A percentile compares a stretch with the other conserved stretches of the same genome.
Evolutionary conservation across 306 rosid species (phyloP).

Genomic region (Datisca glomerata): DNA sequence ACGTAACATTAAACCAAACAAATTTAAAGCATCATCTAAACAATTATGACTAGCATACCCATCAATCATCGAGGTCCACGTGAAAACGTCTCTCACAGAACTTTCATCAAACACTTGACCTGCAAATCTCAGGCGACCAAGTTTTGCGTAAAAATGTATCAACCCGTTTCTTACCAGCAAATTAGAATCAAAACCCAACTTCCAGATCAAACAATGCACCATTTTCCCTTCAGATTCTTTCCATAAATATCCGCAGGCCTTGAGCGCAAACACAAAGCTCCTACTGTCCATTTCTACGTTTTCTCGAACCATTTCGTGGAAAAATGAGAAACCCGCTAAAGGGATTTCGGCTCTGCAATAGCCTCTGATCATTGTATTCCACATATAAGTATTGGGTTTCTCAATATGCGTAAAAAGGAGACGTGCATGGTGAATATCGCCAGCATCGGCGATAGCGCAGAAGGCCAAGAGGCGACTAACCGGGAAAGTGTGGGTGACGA

Average conservation of each 20-base stretch:
- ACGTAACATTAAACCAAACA: constrained; percentile 39
- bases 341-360: constrained; percentile 26
- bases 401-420: constrained; percentile 25
- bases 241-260: constrained; percentile 29
- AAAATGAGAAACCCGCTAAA: constrained; percentile 29
- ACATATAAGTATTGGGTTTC: constrained; percentile 55
- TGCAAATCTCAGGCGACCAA: constrained; percentile 32
- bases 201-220: constrained; percentile 35
- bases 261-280: constrained; percentile 47
- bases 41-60: constrained; percentile 30
- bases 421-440: constrained; percentile 39
- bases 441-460: constrained; percentile 56
- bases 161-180: constrained; percentile 55
- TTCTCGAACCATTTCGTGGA: constrained; percentile 25
- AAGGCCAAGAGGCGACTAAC: constrained; percentile 61
- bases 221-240: constrained; percentile 19
- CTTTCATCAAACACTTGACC: constrained; percentile 55
- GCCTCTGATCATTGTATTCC: constrained; percentile 80
- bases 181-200: constrained; percentile 40
- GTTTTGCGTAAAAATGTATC: constrained; percentile 30
- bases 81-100: constrained; percentile 46
- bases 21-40: constrained; percentile 34
- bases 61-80: constrained; percentile 83
- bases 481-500: constrained; percentile 52
- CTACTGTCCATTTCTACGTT: constrained; percentile 30